These are phyloP conservation scores for Aspergillus aculeatus DNA, from an alignment of 2,329 filamentous ascomycete species.

Conservation along the genomic window DNA sequence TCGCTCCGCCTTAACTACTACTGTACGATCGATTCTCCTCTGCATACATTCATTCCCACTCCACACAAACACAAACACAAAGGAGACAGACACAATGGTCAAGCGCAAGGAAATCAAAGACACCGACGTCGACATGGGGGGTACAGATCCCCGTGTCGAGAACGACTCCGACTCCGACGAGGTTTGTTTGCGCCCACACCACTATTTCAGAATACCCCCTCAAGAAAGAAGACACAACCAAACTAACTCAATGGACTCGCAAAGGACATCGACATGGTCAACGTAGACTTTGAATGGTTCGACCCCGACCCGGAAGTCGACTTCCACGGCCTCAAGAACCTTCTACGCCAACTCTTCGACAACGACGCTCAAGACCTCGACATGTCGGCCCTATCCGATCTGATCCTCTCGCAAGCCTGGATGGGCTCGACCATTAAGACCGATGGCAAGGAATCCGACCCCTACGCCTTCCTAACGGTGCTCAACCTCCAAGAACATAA, in stretches of 20 bases:
- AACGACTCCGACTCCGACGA: conserved; percentile 42
- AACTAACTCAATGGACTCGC: background rate
- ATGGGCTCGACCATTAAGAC: conserved; percentile 95
- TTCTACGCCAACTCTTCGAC: conserved; percentile 89
- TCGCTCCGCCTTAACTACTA: background rate
- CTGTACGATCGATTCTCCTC: background rate
- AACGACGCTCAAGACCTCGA: conserved; percentile 82
- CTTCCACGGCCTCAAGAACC: conserved; percentile 89
- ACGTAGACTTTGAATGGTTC: conserved; percentile 99
- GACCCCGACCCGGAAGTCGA: conserved; percentile 87
- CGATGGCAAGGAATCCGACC: conserved; percentile 89
- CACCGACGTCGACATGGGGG: conserved; percentile 45
- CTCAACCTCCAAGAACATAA: conserved; percentile 77
- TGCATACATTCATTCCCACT: background rate
- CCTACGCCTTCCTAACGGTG: conserved; percentile 88
- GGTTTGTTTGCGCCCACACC: conserved; percentile 24
- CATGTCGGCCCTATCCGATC: conserved; percentile 78
- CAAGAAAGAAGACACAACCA: too few species aligned
- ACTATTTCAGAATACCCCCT: background rate
- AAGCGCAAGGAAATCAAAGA: conserved; percentile 53
- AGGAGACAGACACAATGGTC: conserved; percentile 40
- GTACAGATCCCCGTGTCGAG: conserved; percentile 40
- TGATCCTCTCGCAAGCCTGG: conserved; percentile 81
- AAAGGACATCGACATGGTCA: conserved; percentile 80
- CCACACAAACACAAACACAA: background rate